These are phyloP conservation scores for Exobasidium rhododendri DNA, from an alignment of 1,284 basidiomycete genomes.

Conservation along the genomic window DNA sequence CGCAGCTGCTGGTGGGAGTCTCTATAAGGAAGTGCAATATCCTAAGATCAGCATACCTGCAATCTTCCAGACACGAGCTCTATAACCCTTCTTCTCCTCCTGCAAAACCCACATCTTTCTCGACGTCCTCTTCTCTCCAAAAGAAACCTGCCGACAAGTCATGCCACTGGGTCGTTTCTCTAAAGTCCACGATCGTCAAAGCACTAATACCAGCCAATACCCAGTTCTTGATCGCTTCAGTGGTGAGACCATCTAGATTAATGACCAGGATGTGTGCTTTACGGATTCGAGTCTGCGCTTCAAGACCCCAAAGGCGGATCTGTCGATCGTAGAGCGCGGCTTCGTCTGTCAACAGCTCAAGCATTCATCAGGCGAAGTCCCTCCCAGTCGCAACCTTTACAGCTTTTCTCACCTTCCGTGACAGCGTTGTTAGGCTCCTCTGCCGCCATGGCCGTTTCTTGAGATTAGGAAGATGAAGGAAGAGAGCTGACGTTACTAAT, in stretches of 20 bases:
- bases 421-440: not conserved
- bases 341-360: constrained; percentile 66
- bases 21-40: constrained; percentile 64
- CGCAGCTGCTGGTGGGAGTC: constrained; percentile 63
- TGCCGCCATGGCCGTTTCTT: not conserved
- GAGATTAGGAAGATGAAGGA: not conserved
- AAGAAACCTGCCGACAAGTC: constrained; percentile 92
- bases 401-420: not conserved
- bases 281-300: constrained; percentile 68
- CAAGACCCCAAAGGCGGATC: constrained; percentile 94
- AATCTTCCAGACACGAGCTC: no score
- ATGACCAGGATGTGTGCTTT: constrained; percentile 82
- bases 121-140: constrained; percentile 86
- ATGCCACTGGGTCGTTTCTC: constrained; percentile 55
- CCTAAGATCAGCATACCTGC: constrained; percentile 60
- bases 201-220: constrained; percentile 63
- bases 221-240: constrained; percentile 92
- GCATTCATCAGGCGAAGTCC: not conserved
- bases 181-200: constrained; percentile 61
- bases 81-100: not conserved
- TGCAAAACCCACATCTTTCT: constrained; percentile 51
- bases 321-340: constrained; percentile 91
- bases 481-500: not conserved
- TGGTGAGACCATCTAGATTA: constrained; percentile 76
- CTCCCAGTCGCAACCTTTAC: no score